Evolutionary conservation across 2,329 filamentous ascomycete species (phyloP).

Genomic region (Ascocoryne sarcoides): DNA sequence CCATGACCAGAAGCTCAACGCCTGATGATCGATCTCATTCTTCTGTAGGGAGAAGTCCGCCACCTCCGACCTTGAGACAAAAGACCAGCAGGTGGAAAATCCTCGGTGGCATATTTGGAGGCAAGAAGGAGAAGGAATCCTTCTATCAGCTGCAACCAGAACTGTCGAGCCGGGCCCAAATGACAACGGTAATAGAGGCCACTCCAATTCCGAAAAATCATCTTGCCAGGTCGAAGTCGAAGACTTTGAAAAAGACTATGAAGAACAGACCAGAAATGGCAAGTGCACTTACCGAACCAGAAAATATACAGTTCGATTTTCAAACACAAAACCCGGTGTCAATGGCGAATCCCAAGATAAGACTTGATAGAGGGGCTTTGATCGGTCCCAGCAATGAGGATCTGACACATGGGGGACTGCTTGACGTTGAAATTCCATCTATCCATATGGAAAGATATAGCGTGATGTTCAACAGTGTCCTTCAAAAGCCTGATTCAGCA

Average conservation of each 20-base stretch:
- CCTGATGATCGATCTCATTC: background rate
- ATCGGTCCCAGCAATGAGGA: background rate
- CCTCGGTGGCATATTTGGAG: conserved; percentile 44
- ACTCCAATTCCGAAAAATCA: conserved; percentile 12
- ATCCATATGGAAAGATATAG: conserved; percentile 83
- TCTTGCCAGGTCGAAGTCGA: conserved; percentile 18
- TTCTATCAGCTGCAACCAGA: conserved; percentile 27
- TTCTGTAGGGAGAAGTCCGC: background rate
- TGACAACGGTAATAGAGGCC: conserved; percentile 5
- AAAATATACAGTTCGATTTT: background rate
- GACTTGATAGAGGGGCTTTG: conserved; percentile 16
- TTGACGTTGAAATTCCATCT: conserved; percentile 74
- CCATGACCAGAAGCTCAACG: background rate
- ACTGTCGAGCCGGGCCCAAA: background rate
- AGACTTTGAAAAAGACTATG: conserved; percentile 12
- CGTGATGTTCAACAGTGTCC: conserved; percentile 78
- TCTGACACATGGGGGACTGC: conserved; percentile 37
- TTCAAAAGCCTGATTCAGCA: conserved; percentile 36
- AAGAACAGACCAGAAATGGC: conserved; percentile 20
- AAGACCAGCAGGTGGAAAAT: conserved; percentile 51
- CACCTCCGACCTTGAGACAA: conserved; percentile 12
- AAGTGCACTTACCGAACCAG: conserved; percentile 22
- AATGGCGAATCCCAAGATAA: conserved; percentile 15
- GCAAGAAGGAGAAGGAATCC: conserved; percentile 26
- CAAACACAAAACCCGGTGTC: background rate